Conservation (phyloP, 2,329 filamentous ascomycete genomes). For the Aureobasidium sp. region DNA sequence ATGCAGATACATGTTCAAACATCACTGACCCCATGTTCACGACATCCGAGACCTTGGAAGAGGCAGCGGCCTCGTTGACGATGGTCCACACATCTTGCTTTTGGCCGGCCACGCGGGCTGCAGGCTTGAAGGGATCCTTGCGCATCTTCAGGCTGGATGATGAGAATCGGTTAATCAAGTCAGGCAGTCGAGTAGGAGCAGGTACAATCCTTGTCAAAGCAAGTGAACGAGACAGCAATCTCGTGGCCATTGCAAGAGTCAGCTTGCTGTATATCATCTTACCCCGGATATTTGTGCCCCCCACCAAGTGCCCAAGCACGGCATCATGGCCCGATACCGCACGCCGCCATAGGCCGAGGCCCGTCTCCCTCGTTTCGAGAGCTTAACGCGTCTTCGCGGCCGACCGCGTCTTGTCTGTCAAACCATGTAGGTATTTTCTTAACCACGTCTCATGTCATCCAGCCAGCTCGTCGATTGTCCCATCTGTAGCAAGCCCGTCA, state of each 20-base stretch:
- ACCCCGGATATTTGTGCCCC: conserved; percentile 1
- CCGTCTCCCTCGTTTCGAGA: not conserved
- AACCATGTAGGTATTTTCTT: not conserved
- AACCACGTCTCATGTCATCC: conserved; percentile 8
- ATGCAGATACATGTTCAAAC: not conserved
- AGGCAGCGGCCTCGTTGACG: conserved; percentile 57
- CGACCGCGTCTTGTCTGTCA: not conserved
- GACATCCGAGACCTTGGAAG: conserved; percentile 55
- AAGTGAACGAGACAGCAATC: not conserved
- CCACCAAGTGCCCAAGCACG: not conserved
- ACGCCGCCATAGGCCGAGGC: not conserved
- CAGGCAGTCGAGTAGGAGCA: not conserved
- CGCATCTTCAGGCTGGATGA: conserved; percentile 16
- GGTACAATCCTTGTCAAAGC: not conserved
- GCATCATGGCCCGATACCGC: conserved; percentile 7
- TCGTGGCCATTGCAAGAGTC: not conserved
- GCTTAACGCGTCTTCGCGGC: not conserved
- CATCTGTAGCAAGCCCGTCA: conserved; percentile 68
- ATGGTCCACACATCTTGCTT: conserved; percentile 56
- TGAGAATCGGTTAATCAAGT: not conserved
- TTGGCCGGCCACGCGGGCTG: conserved; percentile 44
- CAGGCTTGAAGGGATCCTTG: conserved; percentile 43
- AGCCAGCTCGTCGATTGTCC: conserved; percentile 62
- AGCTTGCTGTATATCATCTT: not conserved
- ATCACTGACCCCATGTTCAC: conserved; percentile 52